Conservation (phyloP, 2,329 filamentous ascomycete species). For the Colletotrichum sp. region DNA sequence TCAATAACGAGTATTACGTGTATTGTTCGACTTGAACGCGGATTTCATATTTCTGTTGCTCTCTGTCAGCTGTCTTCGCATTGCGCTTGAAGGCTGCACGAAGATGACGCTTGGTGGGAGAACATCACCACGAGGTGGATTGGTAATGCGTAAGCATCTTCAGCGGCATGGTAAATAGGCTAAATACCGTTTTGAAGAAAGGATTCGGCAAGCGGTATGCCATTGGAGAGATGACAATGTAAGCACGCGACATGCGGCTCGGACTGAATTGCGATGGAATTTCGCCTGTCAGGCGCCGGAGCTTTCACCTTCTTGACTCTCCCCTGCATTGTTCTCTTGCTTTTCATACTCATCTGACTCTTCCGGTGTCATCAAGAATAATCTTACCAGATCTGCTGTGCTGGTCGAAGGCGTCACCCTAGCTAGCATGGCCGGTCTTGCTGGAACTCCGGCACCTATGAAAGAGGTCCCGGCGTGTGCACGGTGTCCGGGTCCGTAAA, state of each 20-base stretch:
- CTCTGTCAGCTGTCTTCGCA: neutral
- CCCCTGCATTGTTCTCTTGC: neutral
- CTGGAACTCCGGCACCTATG: neutral
- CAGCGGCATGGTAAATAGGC: neutral
- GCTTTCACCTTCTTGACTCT: neutral
- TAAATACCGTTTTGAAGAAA: neutral
- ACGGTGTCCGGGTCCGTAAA: neutral
- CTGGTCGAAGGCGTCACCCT: neutral
- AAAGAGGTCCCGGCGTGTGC: neutral
- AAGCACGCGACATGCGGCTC: neutral
- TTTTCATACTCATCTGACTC: neutral
- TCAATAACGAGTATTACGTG: accelerated
- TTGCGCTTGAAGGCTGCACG: neutral
- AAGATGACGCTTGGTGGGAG: neutral
- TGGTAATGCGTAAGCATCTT: neutral
- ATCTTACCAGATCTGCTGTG: neutral
- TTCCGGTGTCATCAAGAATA: neutral
- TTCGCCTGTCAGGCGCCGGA: neutral
- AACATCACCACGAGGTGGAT: neutral
- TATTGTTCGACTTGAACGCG: neutral
- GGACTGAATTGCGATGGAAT: neutral
- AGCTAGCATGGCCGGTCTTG: neutral
- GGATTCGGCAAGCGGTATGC: neutral
- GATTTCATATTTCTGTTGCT: neutral
- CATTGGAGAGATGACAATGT: neutral